Conservation (phyloP, 192 early-diverging fungal species). For the Coemansia sp. region DNA sequence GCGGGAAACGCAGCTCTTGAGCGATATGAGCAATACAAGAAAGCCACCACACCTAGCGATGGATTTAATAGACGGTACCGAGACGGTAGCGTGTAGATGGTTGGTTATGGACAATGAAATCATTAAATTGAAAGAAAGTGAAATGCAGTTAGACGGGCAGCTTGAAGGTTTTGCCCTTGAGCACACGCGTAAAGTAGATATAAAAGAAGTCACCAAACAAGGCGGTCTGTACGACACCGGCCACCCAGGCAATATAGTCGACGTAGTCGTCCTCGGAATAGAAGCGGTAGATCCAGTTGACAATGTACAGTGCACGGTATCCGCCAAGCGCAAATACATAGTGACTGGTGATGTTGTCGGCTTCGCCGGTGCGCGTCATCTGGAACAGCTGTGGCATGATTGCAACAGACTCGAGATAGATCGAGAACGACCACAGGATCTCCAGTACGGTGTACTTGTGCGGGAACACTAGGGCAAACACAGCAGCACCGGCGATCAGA, state of each 20-base stretch:
- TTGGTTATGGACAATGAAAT: constrained; percentile 4
- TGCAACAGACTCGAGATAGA: constrained; percentile 94
- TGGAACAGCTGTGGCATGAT: constrained; percentile 98
- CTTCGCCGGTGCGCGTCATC: constrained; percentile 94
- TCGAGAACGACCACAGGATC: constrained; percentile 95
- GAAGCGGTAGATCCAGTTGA: constrained; percentile 97
- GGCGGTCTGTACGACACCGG: constrained; percentile 91
- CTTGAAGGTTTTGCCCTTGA: constrained; percentile 54
- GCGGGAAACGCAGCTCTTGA: constrained; percentile 10
- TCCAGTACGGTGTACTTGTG: constrained; percentile 68
- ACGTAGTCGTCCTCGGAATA: constrained; percentile 64
- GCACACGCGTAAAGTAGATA: constrained; percentile 77
- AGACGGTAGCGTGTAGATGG: not conserved
- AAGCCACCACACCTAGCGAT: not conserved
- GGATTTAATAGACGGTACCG: constrained; percentile 1
- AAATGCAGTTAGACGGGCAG: constrained; percentile 47
- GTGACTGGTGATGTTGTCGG: constrained; percentile 99
- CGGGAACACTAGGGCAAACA: constrained; percentile 75
- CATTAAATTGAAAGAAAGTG: not conserved
- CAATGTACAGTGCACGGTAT: constrained; percentile 82
- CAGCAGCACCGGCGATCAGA: constrained; percentile 66
- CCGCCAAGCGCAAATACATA: constrained; percentile 97
- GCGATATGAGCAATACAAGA: constrained; percentile 4
- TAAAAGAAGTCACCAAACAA: constrained; percentile 98
- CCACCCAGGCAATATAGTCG: constrained; percentile 85